Evolutionary conservation across 2,329 filamentous ascomycete genomes (phyloP), one percentile per base, ranked within the genome.

Genomic region (Helotiales sp.): DNA sequence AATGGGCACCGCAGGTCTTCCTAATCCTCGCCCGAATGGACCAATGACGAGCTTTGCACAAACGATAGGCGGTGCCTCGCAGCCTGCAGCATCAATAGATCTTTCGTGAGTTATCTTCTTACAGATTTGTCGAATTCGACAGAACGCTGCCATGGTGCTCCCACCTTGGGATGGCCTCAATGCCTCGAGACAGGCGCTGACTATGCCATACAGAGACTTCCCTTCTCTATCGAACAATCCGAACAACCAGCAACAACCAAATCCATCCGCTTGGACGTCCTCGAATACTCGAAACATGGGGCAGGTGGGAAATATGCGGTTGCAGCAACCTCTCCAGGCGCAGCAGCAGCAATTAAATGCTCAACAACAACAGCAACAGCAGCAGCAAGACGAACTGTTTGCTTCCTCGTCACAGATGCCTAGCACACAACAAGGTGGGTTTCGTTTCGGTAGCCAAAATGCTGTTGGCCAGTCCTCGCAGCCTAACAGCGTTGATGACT

Each of bases 11-110:
- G 78, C 78, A 67, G 76, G 77, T 42, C 75, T 85, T 57, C 81
- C 79, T 67, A 83, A 78, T 63, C 76, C 78, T 50, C 79, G 62
- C 72, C 76, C 54, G 77, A 82, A 68, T 79, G 84, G 67, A 78
- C 80, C 61, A 77, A 83, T 66, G 85, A 81, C 71, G 76, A 88
- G 84, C 72, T 88, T 88, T 73, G 84, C 85, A 49, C 85, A 88
- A 71, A 87, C 83, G 69, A 75, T 88, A 67, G 81, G 68, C 51
- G 68, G 80, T 67, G 82, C 82, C 61, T 86, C 84, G 57, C 84
- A 86, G 72, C 80, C 82, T 66, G 76, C 81, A 65, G 84, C 84
- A 62, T 80, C 84, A 40, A 73, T 88, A 59, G 85, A 88, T 70
- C 76, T 83, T 57, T 85, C 84, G 85, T 88, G 82, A 74, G 85